Base-by-base conservation (phyloP, 225 moss, liverwort and hornwort species). In the Ulota crispa region DNA sequence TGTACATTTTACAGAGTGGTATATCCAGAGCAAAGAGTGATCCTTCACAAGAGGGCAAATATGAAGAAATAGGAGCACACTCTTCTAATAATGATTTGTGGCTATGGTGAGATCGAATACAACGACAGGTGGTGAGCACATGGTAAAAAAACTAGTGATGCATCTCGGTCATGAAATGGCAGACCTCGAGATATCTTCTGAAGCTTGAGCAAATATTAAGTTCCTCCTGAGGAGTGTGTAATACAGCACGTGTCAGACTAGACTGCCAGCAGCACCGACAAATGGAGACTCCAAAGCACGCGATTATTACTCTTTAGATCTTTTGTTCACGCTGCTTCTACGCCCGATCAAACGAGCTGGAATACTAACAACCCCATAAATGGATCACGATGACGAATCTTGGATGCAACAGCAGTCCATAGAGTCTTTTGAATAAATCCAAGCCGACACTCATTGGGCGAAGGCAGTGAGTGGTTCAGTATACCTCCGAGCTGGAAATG, bases 131-230 rank as follows among this genome's bases (percentile, higher is more conserved):
- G 27, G 37, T 36, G 37, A 42, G 31, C 42, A 68, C 37, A 76
- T 42, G 63, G 77, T 64, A 84, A 73, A 84, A 73, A 3, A 30
- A 79, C 76, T 52, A 63, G 41, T 52, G 52, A 65, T 68, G 37
- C 37, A 28, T 10, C 61, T 31, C 26, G 55, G 72, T n/a, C 79
- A 73, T 55, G 70, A 70, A 73, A 69, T 75, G 71, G 71, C 81
- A 41, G 65, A 90, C 90, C 88, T 86, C 77, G 81, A 59, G 66
- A 69, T 79, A 87, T 81, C 87, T 63, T 89, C 89, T 66, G 89
- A 54, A 80, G 87, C 85, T 81, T 74, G 89, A 65, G 85, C 74
- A 75, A 82, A 75, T 30, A 80, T 57, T 24, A 59, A 34, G 80
- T 45, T 79, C 87, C 90, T 87, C 85, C 90, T 90, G 83, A 81